Evolutionary conservation across 371 early-diverging fungal species (phyloP).

Genomic region (Mortierella sp.): DNA sequence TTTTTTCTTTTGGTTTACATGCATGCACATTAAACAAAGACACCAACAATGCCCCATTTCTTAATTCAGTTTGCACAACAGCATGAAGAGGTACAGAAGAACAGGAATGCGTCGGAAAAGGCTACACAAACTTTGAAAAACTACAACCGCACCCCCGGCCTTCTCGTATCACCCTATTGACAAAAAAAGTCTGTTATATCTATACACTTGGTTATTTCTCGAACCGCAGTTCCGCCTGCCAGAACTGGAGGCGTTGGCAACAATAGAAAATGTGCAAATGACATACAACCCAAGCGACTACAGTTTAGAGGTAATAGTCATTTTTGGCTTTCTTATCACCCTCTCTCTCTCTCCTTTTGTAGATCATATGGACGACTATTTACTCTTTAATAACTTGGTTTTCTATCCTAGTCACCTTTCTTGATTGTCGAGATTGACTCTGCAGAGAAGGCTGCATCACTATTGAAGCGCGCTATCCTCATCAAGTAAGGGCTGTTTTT

Average conservation of each 20-base stretch:
- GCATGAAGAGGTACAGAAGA: conserved; percentile 28
- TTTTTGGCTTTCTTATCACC: background rate
- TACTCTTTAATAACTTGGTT: background rate
- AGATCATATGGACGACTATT: background rate
- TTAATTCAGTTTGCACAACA: conserved; percentile 62
- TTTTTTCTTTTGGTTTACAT: background rate
- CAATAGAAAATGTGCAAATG: conserved; percentile 75
- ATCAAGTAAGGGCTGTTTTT: conserved; percentile 69
- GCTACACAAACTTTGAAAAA: background rate
- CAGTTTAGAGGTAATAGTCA: conserved; percentile 61
- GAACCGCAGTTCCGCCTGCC: conserved; percentile 75
- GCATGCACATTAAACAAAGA: background rate
- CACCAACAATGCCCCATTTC: conserved; percentile 38
- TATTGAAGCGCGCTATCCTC: conserved; percentile 89
- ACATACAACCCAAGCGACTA: conserved; percentile 68
- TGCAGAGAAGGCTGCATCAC: conserved; percentile 76
- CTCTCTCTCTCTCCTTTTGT: background rate
- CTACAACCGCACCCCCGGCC: background rate
- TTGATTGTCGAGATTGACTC: conserved; percentile 79
- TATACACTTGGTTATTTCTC: no score
- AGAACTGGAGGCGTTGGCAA: conserved; percentile 87
- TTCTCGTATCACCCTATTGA: background rate
- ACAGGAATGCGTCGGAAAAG: background rate
- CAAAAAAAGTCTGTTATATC: background rate
- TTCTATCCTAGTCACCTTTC: conserved; percentile 77